Evolutionary conservation across 1,284 basidiomycete species (phyloP).

Genomic region (Pulveroboletus sp.): DNA sequence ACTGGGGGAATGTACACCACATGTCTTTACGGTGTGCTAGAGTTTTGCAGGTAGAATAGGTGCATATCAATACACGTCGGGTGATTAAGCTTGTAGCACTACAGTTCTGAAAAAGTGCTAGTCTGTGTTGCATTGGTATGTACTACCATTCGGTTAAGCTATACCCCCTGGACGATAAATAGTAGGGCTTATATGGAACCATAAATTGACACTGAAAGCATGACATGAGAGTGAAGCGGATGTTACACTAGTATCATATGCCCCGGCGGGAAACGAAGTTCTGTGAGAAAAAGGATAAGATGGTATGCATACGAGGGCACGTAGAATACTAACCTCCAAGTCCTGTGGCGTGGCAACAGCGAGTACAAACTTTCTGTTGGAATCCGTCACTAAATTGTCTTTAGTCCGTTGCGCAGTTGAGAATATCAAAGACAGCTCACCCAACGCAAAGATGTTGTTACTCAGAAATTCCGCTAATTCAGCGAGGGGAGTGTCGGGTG

Average conservation of each 20-base stretch:
- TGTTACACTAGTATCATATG: conserved; percentile 17
- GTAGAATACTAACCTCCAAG: conserved; percentile 55
- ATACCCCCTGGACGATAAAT: conserved; percentile 2
- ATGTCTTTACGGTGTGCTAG: too few relatives aligned
- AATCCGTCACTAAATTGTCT: conserved; percentile 69
- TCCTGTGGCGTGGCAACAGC: conserved; percentile 82
- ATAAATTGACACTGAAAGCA: neutral
- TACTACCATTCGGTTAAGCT: too few relatives aligned
- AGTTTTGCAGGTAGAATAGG: too few relatives aligned
- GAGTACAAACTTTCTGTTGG: conserved; percentile 80
- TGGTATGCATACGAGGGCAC: neutral
- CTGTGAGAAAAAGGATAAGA: conserved; percentile 24
- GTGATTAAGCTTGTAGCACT: too few relatives aligned
- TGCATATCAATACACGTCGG: too few relatives aligned
- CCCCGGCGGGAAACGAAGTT: conserved; percentile 63
- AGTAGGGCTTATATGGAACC: neutral
- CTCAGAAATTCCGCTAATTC: conserved; percentile 78
- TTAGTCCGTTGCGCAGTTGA: conserved; percentile 1
- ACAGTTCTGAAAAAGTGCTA: too few relatives aligned
- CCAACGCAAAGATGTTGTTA: conserved; percentile 74
- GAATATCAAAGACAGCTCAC: conserved; percentile 42
- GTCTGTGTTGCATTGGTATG: too few relatives aligned
- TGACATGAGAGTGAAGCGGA: neutral
- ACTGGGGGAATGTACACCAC: too few relatives aligned
- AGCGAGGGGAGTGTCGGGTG: conserved; percentile 73